A percentile compares a stretch with the other conserved stretches of the same genome.
Evolutionary conservation across 768 basidiomycete genomes (phyloP).

Genomic region (Leccinellum luteum): DNA sequence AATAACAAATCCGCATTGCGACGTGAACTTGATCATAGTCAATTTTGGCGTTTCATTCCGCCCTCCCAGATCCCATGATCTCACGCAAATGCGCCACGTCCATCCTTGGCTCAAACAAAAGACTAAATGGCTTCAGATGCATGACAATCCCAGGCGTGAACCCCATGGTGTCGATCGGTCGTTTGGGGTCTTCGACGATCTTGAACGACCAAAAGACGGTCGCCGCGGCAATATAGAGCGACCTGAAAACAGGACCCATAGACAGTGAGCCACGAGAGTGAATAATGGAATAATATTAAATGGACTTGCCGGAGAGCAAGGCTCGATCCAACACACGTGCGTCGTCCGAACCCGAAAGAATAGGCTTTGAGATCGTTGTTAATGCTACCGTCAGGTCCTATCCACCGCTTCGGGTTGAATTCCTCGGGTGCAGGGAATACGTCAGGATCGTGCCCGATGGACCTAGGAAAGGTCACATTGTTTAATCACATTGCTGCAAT

Average conservation of each 20-base stretch:
- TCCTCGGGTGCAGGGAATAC: conserved; percentile 38
- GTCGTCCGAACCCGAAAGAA: conserved; percentile 54
- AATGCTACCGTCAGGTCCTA: conserved; percentile 40
- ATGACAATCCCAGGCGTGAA: conserved; percentile 64
- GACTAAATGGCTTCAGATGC: conserved; percentile 60
- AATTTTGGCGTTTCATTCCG: background rate
- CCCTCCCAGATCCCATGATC: conserved; percentile 2
- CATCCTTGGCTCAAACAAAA: conserved; percentile 50
- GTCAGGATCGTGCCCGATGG: conserved; percentile 23
- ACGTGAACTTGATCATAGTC: too few relatives aligned
- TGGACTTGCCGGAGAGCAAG: conserved; percentile 22
- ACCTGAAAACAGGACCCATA: conserved; percentile 32
- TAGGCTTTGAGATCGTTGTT: conserved; percentile 50
- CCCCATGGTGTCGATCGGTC: conserved; percentile 58
- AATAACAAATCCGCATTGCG: too few relatives aligned
- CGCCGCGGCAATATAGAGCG: conserved; percentile 61
- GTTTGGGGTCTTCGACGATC: conserved; percentile 43
- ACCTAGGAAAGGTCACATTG: conserved; percentile 8
- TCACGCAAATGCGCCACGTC: conserved; percentile 14
- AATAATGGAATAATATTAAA: background rate
- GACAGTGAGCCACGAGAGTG: background rate
- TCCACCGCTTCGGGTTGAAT: conserved; percentile 59
- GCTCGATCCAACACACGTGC: conserved; percentile 25
- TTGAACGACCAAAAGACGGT: conserved; percentile 64
- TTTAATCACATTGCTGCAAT: background rate